phyloP scores from a whole-genome alignment of 164 flowering plant genomes.

The Macadamia integrifolia region DNA sequence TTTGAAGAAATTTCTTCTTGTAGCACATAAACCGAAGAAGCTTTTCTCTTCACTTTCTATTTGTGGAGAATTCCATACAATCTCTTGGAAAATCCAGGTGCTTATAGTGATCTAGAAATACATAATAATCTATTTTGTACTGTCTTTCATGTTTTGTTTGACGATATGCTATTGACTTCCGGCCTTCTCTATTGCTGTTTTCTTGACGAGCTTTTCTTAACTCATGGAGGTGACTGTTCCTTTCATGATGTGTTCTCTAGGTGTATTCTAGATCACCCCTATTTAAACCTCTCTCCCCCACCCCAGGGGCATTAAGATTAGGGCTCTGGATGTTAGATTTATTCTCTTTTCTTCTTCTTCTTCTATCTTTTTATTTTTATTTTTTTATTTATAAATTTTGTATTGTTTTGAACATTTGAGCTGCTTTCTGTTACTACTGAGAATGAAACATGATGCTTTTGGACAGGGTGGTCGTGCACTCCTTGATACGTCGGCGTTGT shows the following conservation, averaged over 20 bases:
- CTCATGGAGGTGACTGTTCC: neutral
- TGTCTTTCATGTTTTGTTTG: neutral
- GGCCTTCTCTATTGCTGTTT: neutral
- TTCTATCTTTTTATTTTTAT: too few relatives aligned
- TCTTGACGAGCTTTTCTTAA: conserved; percentile 2
- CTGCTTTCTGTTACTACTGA: conserved; percentile 10
- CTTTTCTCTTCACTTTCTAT: conserved; percentile 46
- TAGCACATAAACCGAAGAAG: conserved; percentile 32
- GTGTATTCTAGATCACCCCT: neutral
- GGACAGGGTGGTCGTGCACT: conserved; percentile 74
- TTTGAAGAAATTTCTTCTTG: conserved; percentile 33
- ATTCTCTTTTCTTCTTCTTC: too few relatives aligned
- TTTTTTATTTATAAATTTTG: neutral
- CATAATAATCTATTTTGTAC: neutral
- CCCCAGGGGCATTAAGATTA: too few relatives aligned
- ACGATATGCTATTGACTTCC: neutral
- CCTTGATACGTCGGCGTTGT: conserved; percentile 55
- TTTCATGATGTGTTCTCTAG: neutral
- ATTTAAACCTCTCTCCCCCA: neutral
- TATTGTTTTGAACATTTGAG: neutral
- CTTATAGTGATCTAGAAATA: conserved; percentile 5
- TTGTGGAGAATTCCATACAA: conserved; percentile 36
- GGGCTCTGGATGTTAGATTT: too few relatives aligned
- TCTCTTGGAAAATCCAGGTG: conserved; percentile 68
- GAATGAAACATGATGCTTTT: conserved; percentile 17